Evolutionary conservation across 2,329 filamentous ascomycete species (phyloP), one percentile per base, ranked within the genome.

Genomic region (Cladosporium sp.): DNA sequence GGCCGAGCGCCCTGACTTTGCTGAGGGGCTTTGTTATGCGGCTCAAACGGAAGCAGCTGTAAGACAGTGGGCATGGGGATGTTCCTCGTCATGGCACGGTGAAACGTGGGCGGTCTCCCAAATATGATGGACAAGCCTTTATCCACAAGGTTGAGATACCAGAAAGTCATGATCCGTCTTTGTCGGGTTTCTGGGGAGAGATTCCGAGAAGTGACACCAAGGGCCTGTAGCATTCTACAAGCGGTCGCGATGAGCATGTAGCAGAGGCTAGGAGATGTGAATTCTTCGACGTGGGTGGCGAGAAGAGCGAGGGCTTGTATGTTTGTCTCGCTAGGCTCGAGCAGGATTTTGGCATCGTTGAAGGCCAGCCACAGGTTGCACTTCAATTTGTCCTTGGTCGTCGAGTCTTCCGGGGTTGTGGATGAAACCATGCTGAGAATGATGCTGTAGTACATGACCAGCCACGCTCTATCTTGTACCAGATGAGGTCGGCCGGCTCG

Each of bases 351-450:
- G 3, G 54, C 54, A 42, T 62, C 57, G 47, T 62, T 58, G 39
- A 62, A 45, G n/a, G 60, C 57, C 9, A 61, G 51, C 57, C 58
- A 59, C 20, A 62, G 52, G 22, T 62, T 62, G 47, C 53, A 47
- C 24, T 51, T 37, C 7, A 62, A 49, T 19, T 54, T 54, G 5
- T 41, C 40, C 29, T 56, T 56, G 15, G 47, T 56, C 4, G 27
- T 19, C 8, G 51, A 30, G 39, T 56, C 43, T 8, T 50, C 32
- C 4, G 50, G 49, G 1, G 39, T 30, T 11, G 38, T 52, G 3
- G 55, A 55, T 7, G 51, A 49, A 4, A 54, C 24, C 32, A 37
- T 48, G 19, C 44, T 54, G n/a, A 62, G 41, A 8, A 55, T 47
- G 43, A 60, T 53, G 40, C 56, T 56, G 44, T 62, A 62, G 50